These are phyloP conservation scores for Termitomyces sp. DNA, from an alignment of 768 basidiomycete genomes.

Conservation along the genomic window DNA sequence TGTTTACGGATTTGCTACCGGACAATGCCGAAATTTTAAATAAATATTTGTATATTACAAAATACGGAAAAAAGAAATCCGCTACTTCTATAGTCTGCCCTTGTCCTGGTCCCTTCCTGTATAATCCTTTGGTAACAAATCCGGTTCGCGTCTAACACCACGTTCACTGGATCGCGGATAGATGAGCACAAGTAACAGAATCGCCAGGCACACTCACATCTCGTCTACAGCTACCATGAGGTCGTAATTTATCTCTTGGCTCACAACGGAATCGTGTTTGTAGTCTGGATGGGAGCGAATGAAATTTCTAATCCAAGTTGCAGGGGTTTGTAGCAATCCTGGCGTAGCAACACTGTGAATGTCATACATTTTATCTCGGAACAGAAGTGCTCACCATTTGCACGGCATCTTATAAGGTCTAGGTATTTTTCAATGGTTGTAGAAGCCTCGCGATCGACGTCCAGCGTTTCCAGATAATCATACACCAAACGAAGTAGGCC, in stretches of 20 bases:
- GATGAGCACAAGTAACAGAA: background rate
- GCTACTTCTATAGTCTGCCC: slow-evolving; percentile 37
- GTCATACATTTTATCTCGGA: slow-evolving; percentile 3
- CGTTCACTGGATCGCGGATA: slow-evolving; percentile 49
- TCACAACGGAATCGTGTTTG: slow-evolving; percentile 90
- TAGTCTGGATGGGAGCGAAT: slow-evolving; percentile 90
- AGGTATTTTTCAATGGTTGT: slow-evolving; percentile 73
- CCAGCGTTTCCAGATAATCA: slow-evolving; percentile 84
- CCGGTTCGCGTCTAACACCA: slow-evolving; percentile 58
- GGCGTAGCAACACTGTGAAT: background rate
- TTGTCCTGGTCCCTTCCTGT: slow-evolving; percentile 44
- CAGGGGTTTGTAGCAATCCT: slow-evolving; percentile 84
- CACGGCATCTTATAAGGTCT: slow-evolving; percentile 72
- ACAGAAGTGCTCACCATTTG: slow-evolving; percentile 60
- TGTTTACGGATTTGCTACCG: slow-evolving; percentile 38
- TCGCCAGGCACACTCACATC: slow-evolving; percentile 60
- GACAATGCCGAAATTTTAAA: slow-evolving; percentile 19
- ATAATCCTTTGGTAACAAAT: slow-evolving; percentile 64
- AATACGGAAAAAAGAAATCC: slow-evolving; percentile 6
- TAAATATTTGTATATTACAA: slow-evolving; percentile 5
- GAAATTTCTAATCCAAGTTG: slow-evolving; percentile 92
- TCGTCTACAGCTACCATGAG: slow-evolving; percentile 86
- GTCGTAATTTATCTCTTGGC: slow-evolving; percentile 91
- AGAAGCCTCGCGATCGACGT: slow-evolving; percentile 62
- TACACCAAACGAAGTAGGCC: slow-evolving; percentile 81